Evolutionary conservation across 352 stramenopile species (phyloP).

Genomic region (Globisporangium lucens): DNA sequence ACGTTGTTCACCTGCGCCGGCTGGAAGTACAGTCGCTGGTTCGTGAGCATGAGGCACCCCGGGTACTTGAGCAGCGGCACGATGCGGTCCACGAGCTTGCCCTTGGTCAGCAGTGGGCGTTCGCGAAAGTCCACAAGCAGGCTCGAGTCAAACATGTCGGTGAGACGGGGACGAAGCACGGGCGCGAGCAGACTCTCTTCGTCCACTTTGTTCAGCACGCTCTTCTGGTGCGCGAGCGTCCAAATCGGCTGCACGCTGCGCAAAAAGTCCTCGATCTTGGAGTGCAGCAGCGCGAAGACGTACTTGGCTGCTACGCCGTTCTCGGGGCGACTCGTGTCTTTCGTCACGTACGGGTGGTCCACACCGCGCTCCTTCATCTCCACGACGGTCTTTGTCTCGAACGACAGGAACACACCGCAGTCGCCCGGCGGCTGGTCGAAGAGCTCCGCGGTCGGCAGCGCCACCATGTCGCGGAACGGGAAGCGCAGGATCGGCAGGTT

Average conservation of each 20-base stretch:
- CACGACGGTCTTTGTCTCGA: conserved; percentile 46
- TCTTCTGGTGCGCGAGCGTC: conserved; percentile 58
- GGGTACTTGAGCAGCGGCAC: conserved; percentile 90
- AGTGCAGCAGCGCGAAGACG: conserved; percentile 83
- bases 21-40: conserved; percentile 88
- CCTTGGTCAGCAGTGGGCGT: conserved; percentile 60
- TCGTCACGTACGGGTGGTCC: conserved; percentile 76
- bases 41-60: conserved; percentile 88
- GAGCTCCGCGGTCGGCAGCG: conserved; percentile 46
- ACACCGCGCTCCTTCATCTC: conserved; percentile 89
- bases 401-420: conserved; percentile 64
- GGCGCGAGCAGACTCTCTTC: conserved; percentile 77
- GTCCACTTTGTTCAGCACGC: conserved; percentile 82
- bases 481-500: conserved; percentile 82
- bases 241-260: conserved; percentile 63
- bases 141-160: conserved; percentile 85
- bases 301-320: conserved; percentile 44
- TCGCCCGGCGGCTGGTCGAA: conserved; percentile 44
- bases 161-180: conserved; percentile 66
- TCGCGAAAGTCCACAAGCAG: conserved; percentile 90
- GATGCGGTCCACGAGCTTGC: conserved; percentile 86
- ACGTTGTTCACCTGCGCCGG: conserved; percentile 91
- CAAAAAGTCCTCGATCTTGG: conserved; percentile 79
- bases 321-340: conserved; percentile 33
- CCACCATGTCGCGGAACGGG: conserved; percentile 81